Evolutionary conservation across 169 alveolate genomes (phyloP).

Genomic region (Plasmodium inui): DNA sequence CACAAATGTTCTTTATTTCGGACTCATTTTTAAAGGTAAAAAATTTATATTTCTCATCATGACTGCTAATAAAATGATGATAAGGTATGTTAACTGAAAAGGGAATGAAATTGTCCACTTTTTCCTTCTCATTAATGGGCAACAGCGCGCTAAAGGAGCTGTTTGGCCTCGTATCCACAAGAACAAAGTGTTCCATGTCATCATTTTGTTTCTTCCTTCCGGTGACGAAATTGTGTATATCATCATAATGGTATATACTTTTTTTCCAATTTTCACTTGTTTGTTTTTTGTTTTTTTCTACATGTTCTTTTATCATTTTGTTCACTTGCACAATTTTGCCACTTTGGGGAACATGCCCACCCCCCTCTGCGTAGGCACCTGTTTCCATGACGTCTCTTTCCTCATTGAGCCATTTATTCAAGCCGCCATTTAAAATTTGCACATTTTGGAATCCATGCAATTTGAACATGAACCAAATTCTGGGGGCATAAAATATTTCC

Average conservation of each 20-base stretch:
- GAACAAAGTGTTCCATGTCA: background rate
- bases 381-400: background rate
- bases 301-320: conserved; percentile 28
- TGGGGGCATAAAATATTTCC: conserved; percentile 61
- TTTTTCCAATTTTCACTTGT: conserved; percentile 14
- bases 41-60: conserved; percentile 37
- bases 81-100: conserved; percentile 53
- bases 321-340: background rate
- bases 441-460: conserved; percentile 43
- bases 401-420: conserved; percentile 65
- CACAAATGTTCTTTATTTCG: conserved; percentile 25
- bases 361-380: background rate
- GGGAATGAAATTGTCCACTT: conserved; percentile 34
- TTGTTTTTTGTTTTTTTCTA: conserved; percentile 8
- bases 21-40: conserved; percentile 41
- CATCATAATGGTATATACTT: conserved; percentile 41
- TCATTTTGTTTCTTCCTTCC: conserved; percentile 2
- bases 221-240: conserved; percentile 28
- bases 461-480: conserved; percentile 66
- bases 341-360: background rate
- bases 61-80: conserved; percentile 26
- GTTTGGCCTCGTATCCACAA: conserved; percentile 47
- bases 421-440: conserved; percentile 62
- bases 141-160: conserved; percentile 23
- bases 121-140: conserved; percentile 19